A percentile compares a stretch with the other conserved stretches of the same genome.
Evolutionary conservation across 2,329 filamentous ascomycete genomes (phyloP).

Genomic region (Cladosporium sp.): DNA sequence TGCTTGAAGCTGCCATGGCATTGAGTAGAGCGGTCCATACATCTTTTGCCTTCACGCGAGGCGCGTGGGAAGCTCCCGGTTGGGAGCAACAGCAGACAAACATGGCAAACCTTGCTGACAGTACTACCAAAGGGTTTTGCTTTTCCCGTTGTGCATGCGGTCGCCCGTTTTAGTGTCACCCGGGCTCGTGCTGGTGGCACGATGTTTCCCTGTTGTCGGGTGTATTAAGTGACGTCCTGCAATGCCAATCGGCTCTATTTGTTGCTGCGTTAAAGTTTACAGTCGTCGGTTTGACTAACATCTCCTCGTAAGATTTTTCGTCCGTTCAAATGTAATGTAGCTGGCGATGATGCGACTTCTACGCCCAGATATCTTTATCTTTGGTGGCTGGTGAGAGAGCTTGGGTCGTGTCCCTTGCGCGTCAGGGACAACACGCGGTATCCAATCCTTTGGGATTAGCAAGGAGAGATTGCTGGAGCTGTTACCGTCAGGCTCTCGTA

Average conservation of each 20-base stretch:
- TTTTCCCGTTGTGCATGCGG: conserved; percentile 14
- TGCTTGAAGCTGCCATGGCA: background rate
- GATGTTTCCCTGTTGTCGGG: background rate
- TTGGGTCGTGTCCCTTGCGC: background rate
- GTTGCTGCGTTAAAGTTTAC: background rate
- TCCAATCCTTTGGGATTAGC: background rate
- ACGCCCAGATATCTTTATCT: background rate
- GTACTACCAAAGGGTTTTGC: background rate
- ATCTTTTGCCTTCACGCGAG: background rate
- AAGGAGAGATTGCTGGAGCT: background rate
- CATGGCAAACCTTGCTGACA: conserved; percentile 10
- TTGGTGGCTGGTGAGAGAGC: background rate
- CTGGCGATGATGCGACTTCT: background rate
- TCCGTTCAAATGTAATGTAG: background rate
- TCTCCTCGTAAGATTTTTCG: background rate
- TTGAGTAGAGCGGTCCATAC: background rate
- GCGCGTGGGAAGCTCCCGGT: conserved; percentile 12
- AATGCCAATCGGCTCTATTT: background rate
- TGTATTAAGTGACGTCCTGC: background rate
- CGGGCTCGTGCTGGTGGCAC: background rate
- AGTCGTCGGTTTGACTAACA: background rate
- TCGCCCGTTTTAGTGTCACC: conserved; percentile 2
- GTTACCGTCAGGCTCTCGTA: background rate
- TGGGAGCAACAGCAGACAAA: conserved; percentile 5
- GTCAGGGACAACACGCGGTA: background rate